A percentile compares a stretch with the other conserved stretches of the same genome.
These are phyloP conservation scores for Talaromyces marneffei DNA, from an alignment of 2,329 filamentous ascomycete species.

Conservation along the genomic window DNA sequence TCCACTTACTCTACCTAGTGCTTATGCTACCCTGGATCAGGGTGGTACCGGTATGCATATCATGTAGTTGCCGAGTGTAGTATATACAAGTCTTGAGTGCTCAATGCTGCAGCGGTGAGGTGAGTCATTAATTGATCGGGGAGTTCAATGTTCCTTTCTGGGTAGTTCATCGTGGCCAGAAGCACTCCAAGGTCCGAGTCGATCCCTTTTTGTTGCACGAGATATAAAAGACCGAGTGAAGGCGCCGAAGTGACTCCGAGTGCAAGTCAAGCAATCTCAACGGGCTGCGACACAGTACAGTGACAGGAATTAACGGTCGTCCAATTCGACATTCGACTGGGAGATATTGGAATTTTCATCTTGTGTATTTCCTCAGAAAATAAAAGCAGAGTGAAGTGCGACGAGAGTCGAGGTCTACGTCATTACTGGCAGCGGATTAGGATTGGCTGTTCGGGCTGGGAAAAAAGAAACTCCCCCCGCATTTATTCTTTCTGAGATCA, in stretches of 20 bases:
- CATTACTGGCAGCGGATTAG: neutral
- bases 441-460: neutral
- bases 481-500: neutral
- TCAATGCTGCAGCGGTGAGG: neutral
- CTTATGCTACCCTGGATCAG: neutral
- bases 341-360: neutral
- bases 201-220: neutral
- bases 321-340: neutral
- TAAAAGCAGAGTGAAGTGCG: neutral
- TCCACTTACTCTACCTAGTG: neutral
- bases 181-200: neutral
- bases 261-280: neutral
- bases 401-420: neutral
- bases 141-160: too few species aligned
- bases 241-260: neutral
- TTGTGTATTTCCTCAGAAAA: neutral
- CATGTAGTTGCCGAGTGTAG: neutral
- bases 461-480: neutral
- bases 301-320: neutral
- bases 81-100: neutral
- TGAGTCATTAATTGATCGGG: neutral
- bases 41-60: neutral
- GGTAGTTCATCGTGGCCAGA: neutral
- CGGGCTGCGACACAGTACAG: too few species aligned
- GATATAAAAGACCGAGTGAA: neutral